Base-by-base conservation (phyloP, 192 early-diverging fungal genomes). In the Chytriomyces sp. region DNA sequence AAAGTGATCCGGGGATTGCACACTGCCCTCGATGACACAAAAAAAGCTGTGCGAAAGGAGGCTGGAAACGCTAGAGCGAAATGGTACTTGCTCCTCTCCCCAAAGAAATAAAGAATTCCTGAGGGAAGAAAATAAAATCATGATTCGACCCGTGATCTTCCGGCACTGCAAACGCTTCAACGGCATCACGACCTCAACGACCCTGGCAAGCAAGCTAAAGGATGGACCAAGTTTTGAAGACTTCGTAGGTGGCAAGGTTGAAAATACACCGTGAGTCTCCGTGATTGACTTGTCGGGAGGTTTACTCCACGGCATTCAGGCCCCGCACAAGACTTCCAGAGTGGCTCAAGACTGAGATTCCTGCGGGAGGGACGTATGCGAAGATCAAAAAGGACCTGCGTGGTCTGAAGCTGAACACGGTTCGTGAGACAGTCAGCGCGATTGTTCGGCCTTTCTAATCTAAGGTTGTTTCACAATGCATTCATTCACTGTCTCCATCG, bases 281-380 rank as follows among this genome's bases (percentile, higher is more conserved):
- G 6, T 30, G 44, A 26, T 56, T 69, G 2, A 8, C 8, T 53
- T 7, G 30, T 39, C 34, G 65, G n/a, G 17, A 44, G 41, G 7
- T 19, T 44, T 44, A 7, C 8, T 10, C 41, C 41, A 7, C 41
- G 8, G 8, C 3, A 2, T 22, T 22, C 69, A 71, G 59, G 12
- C 22, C 62, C 56, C 76, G 65, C 17, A 55, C 56, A 34, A 76
- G 72, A 17, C 86, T 98, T 41, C 96, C 96, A 2, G 82, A 84
- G 38, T 99, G 96, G 96, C 87, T 97, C 37, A 99, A 99, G 82
- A 96, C 94, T 2, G 90, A 92, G 25, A 94, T 96, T 64, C 93
- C 95, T 0, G 81, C 84, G 19, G 93, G 95, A 59, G 75, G 85
- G 59, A 90, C 92, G 66, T 96, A 87, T 72, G 85, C 88, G 6